A percentile compares a stretch with the other conserved stretches of the same genome.
Evolutionary conservation across 2,329 filamentous ascomycete species (phyloP).

Genomic region (Fusarium ambrosium): DNA sequence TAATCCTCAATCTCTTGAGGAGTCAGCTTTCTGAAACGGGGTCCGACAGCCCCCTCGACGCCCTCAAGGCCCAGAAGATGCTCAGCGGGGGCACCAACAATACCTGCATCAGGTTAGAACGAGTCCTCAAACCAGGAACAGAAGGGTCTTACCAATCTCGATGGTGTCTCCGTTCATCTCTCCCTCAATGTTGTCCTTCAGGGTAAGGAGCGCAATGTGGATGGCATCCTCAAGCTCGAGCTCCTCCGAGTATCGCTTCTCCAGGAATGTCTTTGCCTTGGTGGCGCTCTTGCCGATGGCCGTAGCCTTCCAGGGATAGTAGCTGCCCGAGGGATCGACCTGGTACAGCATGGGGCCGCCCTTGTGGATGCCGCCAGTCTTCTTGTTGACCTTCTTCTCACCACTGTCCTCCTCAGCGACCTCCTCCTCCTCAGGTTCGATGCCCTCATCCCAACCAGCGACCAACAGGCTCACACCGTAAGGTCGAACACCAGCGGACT

Average conservation of each 20-base stretch:
- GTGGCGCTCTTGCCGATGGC: constrained; percentile 99
- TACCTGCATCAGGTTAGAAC: constrained; percentile 69
- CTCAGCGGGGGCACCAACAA: constrained; percentile 94
- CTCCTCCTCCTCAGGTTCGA: constrained; percentile 83
- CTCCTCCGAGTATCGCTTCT: constrained; percentile 98
- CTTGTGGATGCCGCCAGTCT: constrained; percentile 96
- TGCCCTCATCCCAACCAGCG: constrained; percentile 97
- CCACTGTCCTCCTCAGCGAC: constrained; percentile 68
- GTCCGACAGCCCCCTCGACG: constrained; percentile 85
- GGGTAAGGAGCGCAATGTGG: constrained; percentile 94
- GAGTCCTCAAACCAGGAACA: rapidly evolving
- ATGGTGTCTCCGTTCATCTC: constrained; percentile 99
- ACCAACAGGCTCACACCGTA: constrained; percentile 97
- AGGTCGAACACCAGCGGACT: constrained; percentile 95
- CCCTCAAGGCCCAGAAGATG: constrained; percentile 93
- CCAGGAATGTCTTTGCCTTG: constrained; percentile 97
- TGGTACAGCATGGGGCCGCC: constrained; percentile 98
- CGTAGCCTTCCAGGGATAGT: constrained; percentile 99
- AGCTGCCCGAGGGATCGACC: constrained; percentile 98
- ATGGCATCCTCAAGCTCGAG: constrained; percentile 98
- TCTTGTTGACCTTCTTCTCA: constrained; percentile 82
- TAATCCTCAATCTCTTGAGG: constrained; percentile 99
- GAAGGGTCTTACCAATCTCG: constrained; percentile 81
- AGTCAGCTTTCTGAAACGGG: constrained; percentile 92
- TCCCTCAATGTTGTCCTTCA: constrained; percentile 99